Evolutionary conservation across 2,329 filamentous ascomycete genomes (phyloP), one percentile per base, ranked within the genome.

Genomic region (Rugonectria rugulosa): DNA sequence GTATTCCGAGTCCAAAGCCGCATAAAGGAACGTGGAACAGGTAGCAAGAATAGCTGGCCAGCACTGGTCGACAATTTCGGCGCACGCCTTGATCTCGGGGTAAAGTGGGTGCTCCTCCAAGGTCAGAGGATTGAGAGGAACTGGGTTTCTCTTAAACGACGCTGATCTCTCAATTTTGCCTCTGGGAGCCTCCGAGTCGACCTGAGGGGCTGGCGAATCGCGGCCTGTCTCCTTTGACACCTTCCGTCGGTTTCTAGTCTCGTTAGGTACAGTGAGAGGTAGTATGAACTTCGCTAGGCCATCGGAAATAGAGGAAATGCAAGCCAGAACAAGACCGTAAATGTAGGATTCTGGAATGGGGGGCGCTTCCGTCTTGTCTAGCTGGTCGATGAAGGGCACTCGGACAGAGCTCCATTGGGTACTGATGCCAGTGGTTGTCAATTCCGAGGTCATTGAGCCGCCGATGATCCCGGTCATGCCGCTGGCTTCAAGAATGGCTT

Each of bases 41-140:
- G 92, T 95, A 1, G 95, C 94, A 43, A 99, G 83, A 32, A 98
- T 88, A 11, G 95, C 95, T 41, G 95, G 95, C 95, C 95, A 99
- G 72, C 94, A 98, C 63, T 91, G 84, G 4, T 96, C 91, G 20
- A 99, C 89, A 50, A 99, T 89, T 9, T 83, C 83, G 11, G 92
- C 91, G 65, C 91, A 94, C 2, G 87, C 86, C 67, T 88, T 85
- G 53, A 98, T 86, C 44, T 92, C 89, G 1, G 79, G 71, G 47
- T 87, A 82, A 8, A 92, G 79, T 1, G 90, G 83, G 68, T 96
- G 91, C 32, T 89, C 86, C 57, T 88, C 85, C 7, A 96, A 74
- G 2, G 82, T 81, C 3, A 99, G 77, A 2, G 95, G 95, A 70
- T 99, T 99, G 15, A 94, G 76, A 1, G 92, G 91, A 12, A 94